Evolutionary conservation across 1,139 yeast species (phyloP), one percentile per base, ranked within the genome.

Genomic region (Debaryomycetaceae sp.): DNA sequence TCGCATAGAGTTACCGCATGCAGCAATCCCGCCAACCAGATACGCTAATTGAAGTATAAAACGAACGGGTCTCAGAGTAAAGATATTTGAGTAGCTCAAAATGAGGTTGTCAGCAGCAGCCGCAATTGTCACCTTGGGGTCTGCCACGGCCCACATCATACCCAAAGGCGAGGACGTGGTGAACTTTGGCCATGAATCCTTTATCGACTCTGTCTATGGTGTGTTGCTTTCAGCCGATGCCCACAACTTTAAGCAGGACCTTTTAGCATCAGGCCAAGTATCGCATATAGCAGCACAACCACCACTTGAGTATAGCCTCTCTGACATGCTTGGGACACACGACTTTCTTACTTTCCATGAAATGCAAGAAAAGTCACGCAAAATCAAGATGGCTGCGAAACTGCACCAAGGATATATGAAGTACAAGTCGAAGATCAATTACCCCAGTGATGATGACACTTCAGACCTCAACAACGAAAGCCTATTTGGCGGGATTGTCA

Each of bases 401-500:
- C 35, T 53, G 2, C 53, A 48, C 28, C 30, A 40, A 16, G 46
- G 43, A 3, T 49, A 40, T 28, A 23, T 35, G 28, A 43, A 41
- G 18, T 49, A 49, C 32, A 51, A 54, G 30, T 39, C 52, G 19
- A 48, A 52, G 25, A 34, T 60, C 27, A 44, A 44, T 1, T 49
- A 59, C 5, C 72, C 72, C 0, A 45, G 48, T 13, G 56, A 57
- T 31, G 71, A 65, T 34, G 65, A 63, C 27, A 57, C 64, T 2
- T 42, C 52, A 2, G 71, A 64, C 35, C 47, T 64, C 27, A 34
- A 40, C 9, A 47, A 40, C 16, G 12, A 18, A 7, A 49, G 41
- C 17, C 34, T 52, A 31, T 66, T 61, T 41, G 68, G 72, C 0
- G 75, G 76, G 1, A 65, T 69, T 22, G 54, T 67, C 4, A 61